phyloP scores from a whole-genome alignment of 106 monocot species.

The Apostasia shenzhenica region DNA sequence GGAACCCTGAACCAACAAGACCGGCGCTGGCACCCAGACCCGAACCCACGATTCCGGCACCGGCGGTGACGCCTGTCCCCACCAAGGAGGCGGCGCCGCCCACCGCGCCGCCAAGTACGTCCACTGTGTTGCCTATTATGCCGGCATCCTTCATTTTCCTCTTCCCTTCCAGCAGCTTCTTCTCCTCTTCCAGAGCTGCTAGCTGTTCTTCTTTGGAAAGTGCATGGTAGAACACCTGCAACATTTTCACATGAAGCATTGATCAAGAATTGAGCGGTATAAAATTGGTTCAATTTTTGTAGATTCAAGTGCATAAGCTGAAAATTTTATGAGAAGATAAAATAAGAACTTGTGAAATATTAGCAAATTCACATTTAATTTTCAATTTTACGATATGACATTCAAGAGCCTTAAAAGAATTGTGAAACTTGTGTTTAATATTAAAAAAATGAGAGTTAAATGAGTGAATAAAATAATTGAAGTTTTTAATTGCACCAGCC shows the following conservation, averaged over 20 bases:
- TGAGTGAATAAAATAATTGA: too few species aligned
- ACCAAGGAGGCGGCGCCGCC: slow-evolving; percentile 32
- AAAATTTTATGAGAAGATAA: too few species aligned
- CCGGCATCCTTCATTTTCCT: slow-evolving; percentile 61
- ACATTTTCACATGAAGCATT: background rate
- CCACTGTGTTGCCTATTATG: slow-evolving; percentile 59
- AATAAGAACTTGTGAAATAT: too few species aligned
- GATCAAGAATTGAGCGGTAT: too few species aligned
- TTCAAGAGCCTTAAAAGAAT: too few species aligned
- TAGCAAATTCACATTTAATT: too few species aligned
- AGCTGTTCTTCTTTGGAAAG: slow-evolving; percentile 64
- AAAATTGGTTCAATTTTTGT: too few species aligned
- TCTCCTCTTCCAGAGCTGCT: slow-evolving; percentile 60
- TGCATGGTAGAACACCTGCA: slow-evolving; percentile 52
- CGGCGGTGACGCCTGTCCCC: slow-evolving; percentile 25
- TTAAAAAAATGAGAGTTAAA: too few species aligned
- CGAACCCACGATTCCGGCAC: slow-evolving; percentile 35
- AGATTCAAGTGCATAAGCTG: too few species aligned
- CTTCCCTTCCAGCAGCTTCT: slow-evolving; percentile 49
- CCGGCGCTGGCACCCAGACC: slow-evolving; percentile 47
- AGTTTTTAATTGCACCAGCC: too few species aligned
- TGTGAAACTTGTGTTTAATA: too few species aligned
- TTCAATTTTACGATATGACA: too few species aligned
- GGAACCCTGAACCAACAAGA: slow-evolving; percentile 44
- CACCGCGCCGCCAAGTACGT: slow-evolving; percentile 59